These are phyloP conservation scores for Podospora bellae-mahoneyi DNA, from an alignment of 495 filamentous ascomycete species.

Conservation along the genomic window DNA sequence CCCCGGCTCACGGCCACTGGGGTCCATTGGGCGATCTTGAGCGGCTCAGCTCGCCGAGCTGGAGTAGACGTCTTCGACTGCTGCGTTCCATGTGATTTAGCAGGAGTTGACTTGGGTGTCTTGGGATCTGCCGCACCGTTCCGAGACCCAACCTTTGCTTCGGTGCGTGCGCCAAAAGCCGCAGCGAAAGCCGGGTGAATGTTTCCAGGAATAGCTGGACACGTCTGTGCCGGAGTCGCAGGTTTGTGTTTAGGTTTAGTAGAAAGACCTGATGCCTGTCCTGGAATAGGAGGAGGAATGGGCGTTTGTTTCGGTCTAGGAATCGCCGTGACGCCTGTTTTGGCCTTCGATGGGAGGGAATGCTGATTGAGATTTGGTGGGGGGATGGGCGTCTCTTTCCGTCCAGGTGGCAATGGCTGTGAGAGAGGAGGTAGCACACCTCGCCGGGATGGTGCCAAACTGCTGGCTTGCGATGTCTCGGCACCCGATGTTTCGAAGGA, in stretches of 20 bases:
- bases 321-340: background rate
- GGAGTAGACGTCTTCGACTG: background rate
- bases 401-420: background rate
- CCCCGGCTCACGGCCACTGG: background rate
- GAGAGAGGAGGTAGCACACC: background rate
- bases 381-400: background rate
- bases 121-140: background rate
- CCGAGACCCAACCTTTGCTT: background rate
- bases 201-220: background rate
- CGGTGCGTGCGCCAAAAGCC: background rate
- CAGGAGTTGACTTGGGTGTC: background rate
- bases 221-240: background rate
- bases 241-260: background rate
- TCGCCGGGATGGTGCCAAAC: background rate
- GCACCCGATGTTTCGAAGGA: background rate
- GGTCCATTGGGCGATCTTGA: background rate
- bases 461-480: conserved; percentile 14
- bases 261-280: background rate
- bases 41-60: background rate
- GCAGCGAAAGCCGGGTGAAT: background rate
- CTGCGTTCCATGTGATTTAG: background rate
- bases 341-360: background rate
- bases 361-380: background rate
- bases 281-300: background rate
- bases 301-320: background rate